Conservation (phyloP, 345 rosid species). For the Pugionium cornutum region DNA sequence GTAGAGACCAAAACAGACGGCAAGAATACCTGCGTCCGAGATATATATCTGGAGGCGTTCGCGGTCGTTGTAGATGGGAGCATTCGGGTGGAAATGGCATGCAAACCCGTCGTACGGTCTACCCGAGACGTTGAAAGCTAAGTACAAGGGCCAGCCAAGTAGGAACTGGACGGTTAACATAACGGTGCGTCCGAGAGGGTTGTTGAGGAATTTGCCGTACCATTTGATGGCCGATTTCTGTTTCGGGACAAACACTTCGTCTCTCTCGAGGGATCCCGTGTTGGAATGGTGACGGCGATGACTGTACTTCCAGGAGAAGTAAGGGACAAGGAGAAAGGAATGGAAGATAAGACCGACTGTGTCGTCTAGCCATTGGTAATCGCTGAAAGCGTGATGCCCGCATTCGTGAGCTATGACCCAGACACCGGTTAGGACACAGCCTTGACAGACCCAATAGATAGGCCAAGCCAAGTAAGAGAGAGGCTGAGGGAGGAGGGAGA, state of each 20-base stretch:
- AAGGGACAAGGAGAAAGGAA: constrained; percentile 79
- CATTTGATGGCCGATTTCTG: constrained; percentile 48
- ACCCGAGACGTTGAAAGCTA: constrained; percentile 79
- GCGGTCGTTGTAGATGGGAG: constrained; percentile 74
- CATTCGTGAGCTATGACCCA: constrained; percentile 98
- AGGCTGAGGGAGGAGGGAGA: constrained; percentile 58
- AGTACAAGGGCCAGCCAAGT: constrained; percentile 86
- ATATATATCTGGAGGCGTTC: constrained; percentile 72
- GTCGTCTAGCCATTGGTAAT: constrained; percentile 86
- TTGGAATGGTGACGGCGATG: constrained; percentile 96
- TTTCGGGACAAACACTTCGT: constrained; percentile 89
- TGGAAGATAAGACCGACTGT: constrained; percentile 78
- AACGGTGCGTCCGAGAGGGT: constrained; percentile 65
- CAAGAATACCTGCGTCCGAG: constrained; percentile 71
- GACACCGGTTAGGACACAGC: constrained; percentile 69
- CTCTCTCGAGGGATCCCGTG: constrained; percentile 76
- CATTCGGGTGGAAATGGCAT: constrained; percentile 71
- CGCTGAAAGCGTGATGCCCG: constrained; percentile 96
- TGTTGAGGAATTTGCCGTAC: constrained; percentile 70
- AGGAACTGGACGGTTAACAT: constrained; percentile 52
- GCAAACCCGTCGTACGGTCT: constrained; percentile 71
- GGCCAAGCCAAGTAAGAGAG: constrained; percentile 76
- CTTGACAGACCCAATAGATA: constrained; percentile 77
- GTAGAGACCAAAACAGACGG: constrained; percentile 55
- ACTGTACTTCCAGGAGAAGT: constrained; percentile 92